A percentile compares a stretch with the other conserved stretches of the same genome.
Conservation (phyloP, 352 stramenopile species). For the Pythium brachiatum region DNA sequence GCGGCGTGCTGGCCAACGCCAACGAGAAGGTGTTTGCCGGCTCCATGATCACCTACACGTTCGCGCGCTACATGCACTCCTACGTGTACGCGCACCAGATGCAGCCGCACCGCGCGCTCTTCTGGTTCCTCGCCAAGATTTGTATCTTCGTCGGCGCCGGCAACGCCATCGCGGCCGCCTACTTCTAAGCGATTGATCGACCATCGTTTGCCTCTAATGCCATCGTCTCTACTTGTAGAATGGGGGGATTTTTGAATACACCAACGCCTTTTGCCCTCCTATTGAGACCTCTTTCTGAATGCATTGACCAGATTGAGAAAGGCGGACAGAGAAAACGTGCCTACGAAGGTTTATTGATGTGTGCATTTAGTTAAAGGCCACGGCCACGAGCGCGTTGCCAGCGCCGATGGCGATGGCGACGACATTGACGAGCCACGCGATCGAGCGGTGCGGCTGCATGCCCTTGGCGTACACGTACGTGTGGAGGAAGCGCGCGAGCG, state of each 20-base stretch:
- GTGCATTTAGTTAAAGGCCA: not conserved
- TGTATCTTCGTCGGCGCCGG: constrained; percentile 25
- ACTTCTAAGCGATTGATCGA: not conserved
- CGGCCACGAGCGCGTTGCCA: not conserved
- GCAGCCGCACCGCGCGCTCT: constrained; percentile 23
- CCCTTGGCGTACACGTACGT: constrained; percentile 35
- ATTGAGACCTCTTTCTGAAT: too few relatives aligned
- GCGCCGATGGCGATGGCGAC: constrained; percentile 13
- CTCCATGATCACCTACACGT: constrained; percentile 31
- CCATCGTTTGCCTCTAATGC: not conserved
- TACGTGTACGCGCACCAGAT: constrained; percentile 35
- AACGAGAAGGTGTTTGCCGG: constrained; percentile 24
- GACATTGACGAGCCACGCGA: constrained; percentile 24
- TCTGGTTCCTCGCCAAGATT: constrained; percentile 21
- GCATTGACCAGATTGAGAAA: not conserved
- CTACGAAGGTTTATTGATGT: too few relatives aligned
- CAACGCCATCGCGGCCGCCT: constrained; percentile 20
- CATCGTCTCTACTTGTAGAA: too few relatives aligned
- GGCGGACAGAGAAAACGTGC: not conserved
- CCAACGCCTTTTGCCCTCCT: not conserved
- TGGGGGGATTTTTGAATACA: not conserved
- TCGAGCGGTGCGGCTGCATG: constrained; percentile 31
- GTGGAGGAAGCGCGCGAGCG: constrained; percentile 27
- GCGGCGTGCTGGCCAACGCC: constrained; percentile 18
- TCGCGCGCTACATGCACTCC: constrained; percentile 32